Evolutionary conservation across 495 filamentous ascomycete genomes (phyloP), one percentile per base, ranked within the genome.

Genomic region (Glarea lozoyensis): DNA sequence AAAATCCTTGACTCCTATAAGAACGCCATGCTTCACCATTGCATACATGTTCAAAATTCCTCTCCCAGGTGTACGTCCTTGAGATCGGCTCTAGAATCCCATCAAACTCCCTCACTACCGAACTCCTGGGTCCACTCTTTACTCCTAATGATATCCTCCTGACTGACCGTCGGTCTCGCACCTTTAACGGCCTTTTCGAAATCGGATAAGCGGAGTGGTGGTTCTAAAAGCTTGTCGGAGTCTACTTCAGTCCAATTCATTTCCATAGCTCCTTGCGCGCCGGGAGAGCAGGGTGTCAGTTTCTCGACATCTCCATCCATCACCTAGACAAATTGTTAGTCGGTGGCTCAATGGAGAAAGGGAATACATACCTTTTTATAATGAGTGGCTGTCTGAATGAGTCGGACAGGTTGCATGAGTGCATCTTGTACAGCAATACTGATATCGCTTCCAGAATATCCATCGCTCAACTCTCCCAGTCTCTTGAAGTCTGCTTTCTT

Each of bases 351-450:
- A 12, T n/a, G 21, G 4, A 6, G 1, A 16, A 29, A 18, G 11
- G 20, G n/a, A 22, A 5, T 13, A 24, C 60, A 32, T 69, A 92
- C 90, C 73, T 84, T 83, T 61, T 96, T 97, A 65, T 97, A 99
- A 66, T 99, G 92, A 44, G 92, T 99, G 21, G 92, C 92, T 36
- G 86, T 94, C 66, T 97, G 90, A 49, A 99, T 97, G 67, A 94
- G 93, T 42, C 92, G 72, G 42, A 99, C 86, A 1, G 92, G 93
- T 57, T 97, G 88, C 92, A 99, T 99, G 15, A 97, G 67, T 10
- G 92, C 92, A 65, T 96, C 88, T 60, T 99, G 92, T 18, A 97
- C 92, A 4, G 85, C 89, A 56, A 97, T 97, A 57, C 75, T 82
- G 58, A 99, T 94, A 77, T 99, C 92, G 43, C 82, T 89, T 10